Base-by-base conservation (phyloP, 2,329 filamentous ascomycete species). In the Exserohilum rostratum region DNA sequence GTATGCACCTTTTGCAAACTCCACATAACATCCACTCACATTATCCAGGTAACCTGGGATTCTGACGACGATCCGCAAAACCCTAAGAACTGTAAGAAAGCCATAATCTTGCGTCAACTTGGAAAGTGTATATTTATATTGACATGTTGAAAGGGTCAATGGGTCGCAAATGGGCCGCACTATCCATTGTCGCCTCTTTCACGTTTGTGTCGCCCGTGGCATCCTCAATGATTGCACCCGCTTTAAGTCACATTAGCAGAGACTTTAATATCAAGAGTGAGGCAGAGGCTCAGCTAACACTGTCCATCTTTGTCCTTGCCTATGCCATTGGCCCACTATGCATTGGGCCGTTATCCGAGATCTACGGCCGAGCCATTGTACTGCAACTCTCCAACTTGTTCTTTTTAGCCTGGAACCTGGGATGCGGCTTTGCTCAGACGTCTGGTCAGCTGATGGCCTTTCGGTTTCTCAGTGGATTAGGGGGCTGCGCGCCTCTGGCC, bases 1-100 rank as follows among this genome's bases (percentile, higher is more conserved):
- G 73, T 74, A 44, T 37, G 62, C 55, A 12, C 22, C 29, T 2
- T 12, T 12, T 46, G 5, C 31, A 27, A 29, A 25, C 11, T 31
- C n/a, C 27, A 27, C 35, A 40, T 1, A 17, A 11, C 18, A 15
- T 9, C 18, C 18, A 34, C 51, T 65, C 29, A 68, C 52, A 39
- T 33, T 1, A 30, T 0, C 0, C 39, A 72, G 71, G 78, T 81
- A 1, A 76, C 74, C 1, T 82, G 79, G 79, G 79, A 80, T 50
- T 73, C 74, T 2, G 70, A 76, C 4, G 69, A 79, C 27, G 79
- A 82, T 54, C 77, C 76, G 10, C 68, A 67, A 20, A 81, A 82
- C 46, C 79, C 79, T 3, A 62, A 60, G 20, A 62, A 60, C 15
- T 62, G 60, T 55, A 46, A 34, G 40, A 7, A 33, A 40, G 17